Conservation (phyloP, 225 moss, liverwort and hornwort genomes). For the Marchantia paleacea region DNA sequence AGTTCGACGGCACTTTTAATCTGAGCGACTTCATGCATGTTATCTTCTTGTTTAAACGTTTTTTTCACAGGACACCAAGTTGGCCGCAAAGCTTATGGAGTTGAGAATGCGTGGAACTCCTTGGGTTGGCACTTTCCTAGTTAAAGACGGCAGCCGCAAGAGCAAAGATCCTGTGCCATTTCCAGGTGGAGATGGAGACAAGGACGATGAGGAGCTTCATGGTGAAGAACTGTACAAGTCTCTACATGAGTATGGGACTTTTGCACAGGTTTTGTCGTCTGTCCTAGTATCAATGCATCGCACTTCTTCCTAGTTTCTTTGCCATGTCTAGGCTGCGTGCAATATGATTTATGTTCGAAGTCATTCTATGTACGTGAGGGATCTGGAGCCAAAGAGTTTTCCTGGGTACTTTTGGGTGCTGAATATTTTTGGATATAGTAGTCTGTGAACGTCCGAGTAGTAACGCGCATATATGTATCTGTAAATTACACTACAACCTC, state of each 20-base stretch:
- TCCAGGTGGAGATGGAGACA: constrained; percentile 59
- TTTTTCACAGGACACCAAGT: constrained; percentile 70
- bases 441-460: too few species aligned
- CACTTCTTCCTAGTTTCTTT: not conserved
- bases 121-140: constrained; percentile 91
- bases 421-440: too few species aligned
- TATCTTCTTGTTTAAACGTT: not conserved
- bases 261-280: constrained; percentile 84
- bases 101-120: constrained; percentile 89
- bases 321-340: not conserved
- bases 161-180: constrained; percentile 62
- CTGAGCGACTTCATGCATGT: too few species aligned
- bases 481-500: too few species aligned
- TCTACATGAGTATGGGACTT: constrained; percentile 95
- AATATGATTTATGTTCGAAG: not conserved
- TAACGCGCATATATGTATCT: too few species aligned
- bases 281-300: constrained; percentile 43
- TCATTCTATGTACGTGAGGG: too few species aligned
- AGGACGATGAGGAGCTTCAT: constrained; percentile 72
- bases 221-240: constrained; percentile 93
- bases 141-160: constrained; percentile 65
- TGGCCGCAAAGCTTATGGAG: constrained; percentile 88
- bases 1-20: too few species aligned
- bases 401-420: too few species aligned
- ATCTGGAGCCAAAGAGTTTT: too few species aligned